Evolutionary conservation across 2,329 filamentous ascomycete genomes (phyloP), one percentile per base, ranked within the genome.

Genomic region (Colletotrichum sp.): DNA sequence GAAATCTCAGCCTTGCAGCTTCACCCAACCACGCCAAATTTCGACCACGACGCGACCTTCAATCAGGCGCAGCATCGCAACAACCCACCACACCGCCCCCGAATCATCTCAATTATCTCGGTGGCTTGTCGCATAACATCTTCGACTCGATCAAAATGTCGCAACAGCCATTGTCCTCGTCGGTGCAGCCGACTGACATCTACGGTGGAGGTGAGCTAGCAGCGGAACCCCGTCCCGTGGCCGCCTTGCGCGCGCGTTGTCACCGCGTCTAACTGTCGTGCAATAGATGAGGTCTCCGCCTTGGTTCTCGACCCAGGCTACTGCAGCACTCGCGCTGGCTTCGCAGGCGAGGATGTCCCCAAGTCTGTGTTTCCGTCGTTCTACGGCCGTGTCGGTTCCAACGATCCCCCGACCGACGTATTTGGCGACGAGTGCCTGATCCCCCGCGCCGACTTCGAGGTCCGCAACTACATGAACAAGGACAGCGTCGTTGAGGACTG

Each of bases 251-350:
- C 30, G 71, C 28, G 72, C 72, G 39, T 68, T 34, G 21, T 52
- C 10, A 49, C 39, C 6, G 59, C 24, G 44, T 39, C 70, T 72
- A 36, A 68, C 60, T 59, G 55, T 62, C 60, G 55, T 76, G 62
- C 60, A 32, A 74, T 81, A 98, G 97, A 99, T 89, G 97, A 99
- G 88, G 96, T 99, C 79, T 98, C 96, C 44, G 98, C 98, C 69
- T 94, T 99, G 80, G 95, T 99, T 49, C 95, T 99, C 83, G 97
- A 99, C 83, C 95, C 97, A 5, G 97, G 98, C 77, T 98, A 96
- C 87, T 95, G 95, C 82, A 94, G 93, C 80, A 96, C 95, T 55
- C 96, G 98, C 86, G 97, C 96, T 76, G 97, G 97, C 75, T 99
- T 99, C 83, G 98, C 98, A 15, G 97, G 98, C 83, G 98, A 99